Evolutionary conservation across 1,284 basidiomycete species (phyloP), one percentile per base, ranked within the genome.

Genomic region (Boletus semigastroideus): DNA sequence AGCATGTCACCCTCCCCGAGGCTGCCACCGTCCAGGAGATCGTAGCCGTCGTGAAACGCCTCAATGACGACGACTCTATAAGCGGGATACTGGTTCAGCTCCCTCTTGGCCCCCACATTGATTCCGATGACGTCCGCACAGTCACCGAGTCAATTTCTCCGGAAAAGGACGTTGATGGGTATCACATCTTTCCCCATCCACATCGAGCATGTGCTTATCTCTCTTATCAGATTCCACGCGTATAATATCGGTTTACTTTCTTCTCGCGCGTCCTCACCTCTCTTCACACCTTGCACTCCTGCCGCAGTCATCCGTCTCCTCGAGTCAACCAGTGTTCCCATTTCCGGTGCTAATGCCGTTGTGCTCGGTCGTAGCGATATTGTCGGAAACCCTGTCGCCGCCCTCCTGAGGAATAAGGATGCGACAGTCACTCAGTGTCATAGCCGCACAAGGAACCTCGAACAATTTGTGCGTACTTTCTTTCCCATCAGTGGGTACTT

Each of bases 341-440:
- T 96, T 58, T 71, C 83, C 30, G 93, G 93, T 51, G 78, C 90
- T 51, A 84, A 87, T 64, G 89, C 92, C 16, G 94, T 98, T 52
- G 94, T 99, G 20, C 86, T 99, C 49, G 97, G 97, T 53, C 88
- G 97, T 59, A 95, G 92, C 67, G 97, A 99, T 71, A 99, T 99
- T 63, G 97, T 99, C 56, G 97, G 97, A 52, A 97, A 87, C 64
- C 97, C 97, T 33, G 94, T 98, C 51, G 86, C 88, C 31, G 88
- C 92, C 28, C 86, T 99, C 77, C 80, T 99, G 49, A 82, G 94
- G 62, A 89, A 87, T 70, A 83, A 83, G 57, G 91, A 99, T 69
- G 95, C 95, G 28, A 99, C 97, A 33, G 94, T 99, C 59, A 99
- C 95, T 27, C 96, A 98, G 72, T 97, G 95, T 69, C 97, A 99